These are phyloP conservation scores for Verticillium tricorpus DNA, from an alignment of 2,329 filamentous ascomycete genomes.

Conservation along the genomic window DNA sequence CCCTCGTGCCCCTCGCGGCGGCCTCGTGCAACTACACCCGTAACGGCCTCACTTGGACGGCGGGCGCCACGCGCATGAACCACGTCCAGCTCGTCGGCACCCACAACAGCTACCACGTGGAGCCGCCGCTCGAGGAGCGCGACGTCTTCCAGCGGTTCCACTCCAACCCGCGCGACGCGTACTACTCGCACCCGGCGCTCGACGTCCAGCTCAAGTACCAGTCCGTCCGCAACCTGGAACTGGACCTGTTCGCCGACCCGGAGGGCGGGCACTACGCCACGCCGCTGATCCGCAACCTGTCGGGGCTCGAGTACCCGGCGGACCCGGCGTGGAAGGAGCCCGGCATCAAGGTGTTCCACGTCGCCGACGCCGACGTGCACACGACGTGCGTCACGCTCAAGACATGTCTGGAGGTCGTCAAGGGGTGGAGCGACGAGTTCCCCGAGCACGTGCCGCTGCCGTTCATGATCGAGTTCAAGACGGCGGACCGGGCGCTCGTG, in stretches of 20 bases:
- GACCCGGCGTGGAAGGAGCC: conserved; percentile 32
- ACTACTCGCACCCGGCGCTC: conserved; percentile 42
- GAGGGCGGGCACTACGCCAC: conserved; percentile 41
- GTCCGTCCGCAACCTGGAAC: conserved; percentile 40
- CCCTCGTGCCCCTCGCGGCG: conserved; percentile 7
- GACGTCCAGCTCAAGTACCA: conserved; percentile 39
- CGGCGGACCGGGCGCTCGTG: conserved; percentile 16
- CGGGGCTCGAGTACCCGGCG: conserved; percentile 31
- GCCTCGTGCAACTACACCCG: conserved; percentile 14
- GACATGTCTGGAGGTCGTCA: conserved; percentile 36
- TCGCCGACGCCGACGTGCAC: conserved; percentile 43
- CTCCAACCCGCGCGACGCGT: conserved; percentile 33
- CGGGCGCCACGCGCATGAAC: conserved; percentile 37
- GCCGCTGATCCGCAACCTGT: conserved; percentile 35
- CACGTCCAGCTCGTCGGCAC: conserved; percentile 47
- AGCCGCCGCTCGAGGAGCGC: conserved; percentile 35
- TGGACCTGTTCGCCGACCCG: conserved; percentile 44
- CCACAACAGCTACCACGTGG: conserved; percentile 47
- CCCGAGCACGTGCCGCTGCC: conserved; percentile 39
- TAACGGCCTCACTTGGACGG: conserved; percentile 26
- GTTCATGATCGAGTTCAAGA: conserved; percentile 46
- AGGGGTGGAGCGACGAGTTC: conserved; percentile 37
- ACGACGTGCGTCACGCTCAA: conserved; percentile 40
- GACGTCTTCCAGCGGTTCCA: conserved; percentile 31
- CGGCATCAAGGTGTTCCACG: conserved; percentile 44